Percentiles rank a stretch among this genome's conserved stretches.
phyloP scores from a whole-genome alignment of 352 stramenopile species.

The Stephanocyclus meneghinianus region DNA sequence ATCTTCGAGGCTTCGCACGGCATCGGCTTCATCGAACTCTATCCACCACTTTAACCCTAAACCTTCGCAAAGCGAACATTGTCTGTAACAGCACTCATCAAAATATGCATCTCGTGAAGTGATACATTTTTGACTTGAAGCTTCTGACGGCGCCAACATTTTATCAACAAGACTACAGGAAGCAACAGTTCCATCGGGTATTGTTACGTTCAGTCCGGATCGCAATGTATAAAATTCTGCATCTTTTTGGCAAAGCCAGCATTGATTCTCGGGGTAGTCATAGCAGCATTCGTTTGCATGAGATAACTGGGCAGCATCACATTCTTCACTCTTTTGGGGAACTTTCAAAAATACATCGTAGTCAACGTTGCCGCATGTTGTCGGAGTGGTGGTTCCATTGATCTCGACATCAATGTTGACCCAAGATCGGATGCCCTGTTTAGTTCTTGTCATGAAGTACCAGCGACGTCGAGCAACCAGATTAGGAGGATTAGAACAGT shows the following conservation, averaged over 20 bases:
- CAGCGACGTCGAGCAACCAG: background rate
- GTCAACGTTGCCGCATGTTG: slow-evolving; percentile 56
- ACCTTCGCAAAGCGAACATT: slow-evolving; percentile 56
- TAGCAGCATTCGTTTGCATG: slow-evolving; percentile 51
- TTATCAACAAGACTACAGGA: slow-evolving; percentile 45
- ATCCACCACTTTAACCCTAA: slow-evolving; percentile 63
- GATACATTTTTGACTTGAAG: slow-evolving; percentile 38
- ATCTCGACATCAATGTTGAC: slow-evolving; percentile 58
- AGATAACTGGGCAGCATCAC: slow-evolving; percentile 49
- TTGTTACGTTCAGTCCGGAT: slow-evolving; percentile 48
- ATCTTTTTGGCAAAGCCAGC: slow-evolving; percentile 49
- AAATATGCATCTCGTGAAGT: slow-evolving; percentile 51
- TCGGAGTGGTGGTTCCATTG: slow-evolving; percentile 40
- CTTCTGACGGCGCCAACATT: slow-evolving; percentile 59
- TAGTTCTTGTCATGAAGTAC: slow-evolving; percentile 23
- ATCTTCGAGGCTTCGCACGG: background rate
- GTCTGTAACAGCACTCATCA: slow-evolving; percentile 55
- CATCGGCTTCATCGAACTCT: slow-evolving; percentile 43
- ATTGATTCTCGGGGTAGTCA: slow-evolving; percentile 50
- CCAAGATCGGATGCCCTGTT: slow-evolving; percentile 54
- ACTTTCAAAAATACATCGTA: slow-evolving; percentile 48
- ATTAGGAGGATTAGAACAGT: background rate
- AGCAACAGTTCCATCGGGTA: slow-evolving; percentile 38
- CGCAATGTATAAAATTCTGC: slow-evolving; percentile 45
- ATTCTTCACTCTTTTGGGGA: slow-evolving; percentile 49